Base-by-base conservation (phyloP, 1,284 basidiomycete species). In the Fomes fomentarius region DNA sequence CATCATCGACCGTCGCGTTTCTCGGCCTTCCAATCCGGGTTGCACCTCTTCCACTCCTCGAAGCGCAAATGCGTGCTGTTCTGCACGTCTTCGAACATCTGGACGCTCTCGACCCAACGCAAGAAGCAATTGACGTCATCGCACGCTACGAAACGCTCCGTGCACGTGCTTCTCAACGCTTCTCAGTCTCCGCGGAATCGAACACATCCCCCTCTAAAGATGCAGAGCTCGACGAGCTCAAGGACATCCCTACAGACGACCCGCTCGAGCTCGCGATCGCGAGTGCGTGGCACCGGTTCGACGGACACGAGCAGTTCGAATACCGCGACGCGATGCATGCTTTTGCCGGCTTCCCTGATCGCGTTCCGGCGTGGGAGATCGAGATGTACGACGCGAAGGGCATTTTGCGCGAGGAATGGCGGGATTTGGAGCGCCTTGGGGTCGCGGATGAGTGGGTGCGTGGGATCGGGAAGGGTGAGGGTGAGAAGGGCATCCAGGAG, bases 1-100 rank as follows among this genome's bases (percentile, higher is more conserved):
- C 84, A 2, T 71, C 79, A 0, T 68, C 76, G 1, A 79, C 77
- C 10, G 65, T 90, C 26, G 85, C 82, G 4, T 90, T 93, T 68
- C 72, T 89, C 47, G 82, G 86, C 1, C 77, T 91, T 3, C 77
- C 76, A 0, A 69, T 76, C 22, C 73, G 71, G 25, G 79, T 89
- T 21, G 76, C 75, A 0, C 89, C 89, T 1, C 76, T 91, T 46
- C 87, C 87, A 1, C 61, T 89, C 0, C 75, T 83, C 39, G 88
- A 92, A 66, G 83, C 81, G 0, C 89, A 92, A 68, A 83, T 84
- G 4, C 78, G 75, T 0, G 83, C 83, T 4, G 74, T 82, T 8
- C 65, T 83, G 15, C 74, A 75, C 21, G 81, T 77, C 0, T 85
- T 89, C 58, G 72, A 70, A 8, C 63, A 82, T 39, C 82, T 83